Percentiles rank a stretch among this genome's conserved stretches.
Conservation (phyloP, 1,139 yeast genomes). For the Kodamaea suecica region DNA sequence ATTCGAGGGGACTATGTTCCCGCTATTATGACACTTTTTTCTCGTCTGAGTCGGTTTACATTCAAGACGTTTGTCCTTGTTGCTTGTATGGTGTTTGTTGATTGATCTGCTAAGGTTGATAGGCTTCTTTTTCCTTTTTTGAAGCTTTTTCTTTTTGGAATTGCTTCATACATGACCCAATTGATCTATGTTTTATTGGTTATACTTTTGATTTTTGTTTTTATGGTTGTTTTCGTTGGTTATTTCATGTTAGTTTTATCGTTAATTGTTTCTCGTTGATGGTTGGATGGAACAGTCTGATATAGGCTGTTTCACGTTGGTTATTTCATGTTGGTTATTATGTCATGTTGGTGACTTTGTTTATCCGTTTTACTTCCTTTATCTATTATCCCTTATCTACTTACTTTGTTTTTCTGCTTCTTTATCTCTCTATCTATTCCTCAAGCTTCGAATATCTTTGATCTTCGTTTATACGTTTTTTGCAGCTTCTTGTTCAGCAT, state of each 20-base stretch:
- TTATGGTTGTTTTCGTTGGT: constrained; percentile 4
- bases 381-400: background rate
- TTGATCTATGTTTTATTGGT: constrained; percentile 10
- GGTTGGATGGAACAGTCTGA: background rate
- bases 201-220: constrained; percentile 4
- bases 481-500: too few species aligned
- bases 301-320: too few species aligned
- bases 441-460: background rate
- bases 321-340: too few species aligned
- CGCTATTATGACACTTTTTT: too few species aligned
- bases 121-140: too few species aligned
- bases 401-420: background rate
- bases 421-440: background rate
- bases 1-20: too few species aligned
- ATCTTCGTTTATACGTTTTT: too few species aligned
- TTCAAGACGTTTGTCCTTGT: too few species aligned
- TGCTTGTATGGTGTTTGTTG: too few species aligned
- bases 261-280: constrained; percentile 1
- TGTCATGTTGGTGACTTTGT: background rate
- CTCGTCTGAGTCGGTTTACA: too few species aligned
- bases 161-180: too few species aligned
- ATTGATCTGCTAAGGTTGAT: too few species aligned
- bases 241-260: constrained; percentile 3
- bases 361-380: background rate
- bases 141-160: background rate